Evolutionary conservation across 441 rosid species (phyloP).

Genomic region (Croton setiger): DNA sequence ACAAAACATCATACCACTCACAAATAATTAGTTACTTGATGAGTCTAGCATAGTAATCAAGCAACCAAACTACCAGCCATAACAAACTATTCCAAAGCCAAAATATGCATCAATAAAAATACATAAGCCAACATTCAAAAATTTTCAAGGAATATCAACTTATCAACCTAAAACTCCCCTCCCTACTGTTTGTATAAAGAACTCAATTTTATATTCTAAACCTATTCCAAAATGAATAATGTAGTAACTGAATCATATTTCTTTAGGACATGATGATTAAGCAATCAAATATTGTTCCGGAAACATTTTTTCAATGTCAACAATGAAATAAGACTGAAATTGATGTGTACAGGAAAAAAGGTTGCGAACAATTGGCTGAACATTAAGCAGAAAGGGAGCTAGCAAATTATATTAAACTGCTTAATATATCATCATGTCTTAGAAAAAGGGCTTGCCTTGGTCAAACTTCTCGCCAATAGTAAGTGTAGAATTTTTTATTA

Average conservation of each 20-base stretch:
- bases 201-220: background rate
- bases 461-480: slow-evolving; percentile 46
- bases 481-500: slow-evolving; percentile 50
- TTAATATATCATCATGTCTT: slow-evolving; percentile 6
- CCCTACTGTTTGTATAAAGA: background rate
- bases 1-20: background rate
- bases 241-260: background rate
- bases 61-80: background rate
- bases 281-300: background rate
- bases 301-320: background rate
- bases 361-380: background rate
- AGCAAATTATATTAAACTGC: background rate
- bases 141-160: background rate
- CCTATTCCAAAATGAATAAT: background rate
- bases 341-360: background rate
- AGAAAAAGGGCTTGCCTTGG: slow-evolving; percentile 53
- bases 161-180: slow-evolving; percentile 1
- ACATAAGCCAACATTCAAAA: background rate
- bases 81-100: background rate
- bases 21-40: background rate
- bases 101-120: background rate
- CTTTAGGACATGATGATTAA: background rate
- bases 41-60: background rate
- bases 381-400: background rate
- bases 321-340: background rate